These are phyloP conservation scores for Chaetomium olivaceum DNA, from an alignment of 2,329 filamentous ascomycete genomes.

Conservation along the genomic window DNA sequence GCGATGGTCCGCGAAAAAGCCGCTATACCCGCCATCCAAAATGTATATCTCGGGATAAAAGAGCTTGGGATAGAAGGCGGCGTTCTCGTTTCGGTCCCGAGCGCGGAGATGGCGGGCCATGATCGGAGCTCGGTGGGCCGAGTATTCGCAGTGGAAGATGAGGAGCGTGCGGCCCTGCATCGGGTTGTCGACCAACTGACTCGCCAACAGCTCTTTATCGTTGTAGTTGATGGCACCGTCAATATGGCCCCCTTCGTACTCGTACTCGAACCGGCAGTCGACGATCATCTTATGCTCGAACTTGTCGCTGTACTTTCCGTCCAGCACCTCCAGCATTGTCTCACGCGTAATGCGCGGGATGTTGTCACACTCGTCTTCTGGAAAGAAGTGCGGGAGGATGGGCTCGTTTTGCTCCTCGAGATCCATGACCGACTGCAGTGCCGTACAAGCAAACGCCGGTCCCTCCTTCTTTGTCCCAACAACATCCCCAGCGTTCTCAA, in stretches of 20 bases:
- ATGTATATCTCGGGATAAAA: conserved; percentile 98
- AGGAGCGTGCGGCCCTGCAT: conserved; percentile 74
- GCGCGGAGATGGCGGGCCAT: conserved; percentile 94
- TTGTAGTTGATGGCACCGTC: conserved; percentile 93
- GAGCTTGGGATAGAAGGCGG: conserved; percentile 80
- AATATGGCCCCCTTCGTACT: conserved; percentile 96
- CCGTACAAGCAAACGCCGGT: conserved; percentile 46
- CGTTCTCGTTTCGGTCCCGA: conserved; percentile 82
- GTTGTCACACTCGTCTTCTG: conserved; percentile 77
- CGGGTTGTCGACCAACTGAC: conserved; percentile 71
- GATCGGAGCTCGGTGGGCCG: conserved; percentile 89
- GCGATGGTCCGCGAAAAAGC: conserved; percentile 80
- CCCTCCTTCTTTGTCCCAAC: conserved; percentile 75
- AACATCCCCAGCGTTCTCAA: conserved; percentile 85
- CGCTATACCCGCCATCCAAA: conserved; percentile 91
- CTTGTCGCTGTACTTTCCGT: conserved; percentile 74
- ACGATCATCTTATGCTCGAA: conserved; percentile 85
- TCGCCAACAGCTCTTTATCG: conserved; percentile 84
- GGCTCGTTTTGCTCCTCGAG: conserved; percentile 74
- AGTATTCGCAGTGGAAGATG: conserved; percentile 98
- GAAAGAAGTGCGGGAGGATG: conserved; percentile 79
- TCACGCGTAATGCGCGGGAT: conserved; percentile 83
- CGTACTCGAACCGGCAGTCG: conserved; percentile 98
- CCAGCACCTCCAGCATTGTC: conserved; percentile 82
- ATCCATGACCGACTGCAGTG: conserved; percentile 76